phyloP scores from a whole-genome alignment of 768 basidiomycete genomes.

The Suillus alpinus region DNA sequence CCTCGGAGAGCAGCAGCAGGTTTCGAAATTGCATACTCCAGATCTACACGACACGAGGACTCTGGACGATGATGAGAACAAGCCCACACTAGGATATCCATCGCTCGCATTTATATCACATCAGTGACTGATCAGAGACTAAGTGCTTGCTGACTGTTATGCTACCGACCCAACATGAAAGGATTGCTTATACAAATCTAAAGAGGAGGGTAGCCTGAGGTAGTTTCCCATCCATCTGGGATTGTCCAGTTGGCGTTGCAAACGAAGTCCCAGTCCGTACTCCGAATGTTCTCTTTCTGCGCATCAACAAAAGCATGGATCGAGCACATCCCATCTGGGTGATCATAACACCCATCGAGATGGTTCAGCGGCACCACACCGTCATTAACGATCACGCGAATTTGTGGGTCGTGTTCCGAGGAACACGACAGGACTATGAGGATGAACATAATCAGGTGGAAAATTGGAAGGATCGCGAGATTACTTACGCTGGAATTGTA shows the following conservation, averaged over 20 bases:
- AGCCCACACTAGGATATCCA: too few relatives aligned
- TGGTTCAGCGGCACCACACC: constrained; percentile 74
- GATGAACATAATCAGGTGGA: background rate
- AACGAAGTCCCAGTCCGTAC: constrained; percentile 67
- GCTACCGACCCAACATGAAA: too few relatives aligned
- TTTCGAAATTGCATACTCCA: too few relatives aligned
- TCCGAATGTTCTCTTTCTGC: constrained; percentile 59
- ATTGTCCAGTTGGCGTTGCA: constrained; percentile 73
- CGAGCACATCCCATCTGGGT: constrained; percentile 75
- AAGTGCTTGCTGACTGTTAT: too few relatives aligned
- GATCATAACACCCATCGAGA: constrained; percentile 64
- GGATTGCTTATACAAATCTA: background rate
- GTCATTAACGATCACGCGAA: constrained; percentile 83
- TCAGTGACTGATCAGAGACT: too few relatives aligned
- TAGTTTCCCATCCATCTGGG: constrained; percentile 71
- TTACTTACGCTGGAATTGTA: constrained; percentile 79
- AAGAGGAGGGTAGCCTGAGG: constrained; percentile 60
- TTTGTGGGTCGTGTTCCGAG: constrained; percentile 50
- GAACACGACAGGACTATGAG: constrained; percentile 57
- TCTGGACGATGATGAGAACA: too few relatives aligned
- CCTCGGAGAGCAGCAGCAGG: too few relatives aligned
- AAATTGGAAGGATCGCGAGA: constrained; percentile 10
- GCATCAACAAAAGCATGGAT: constrained; percentile 67
- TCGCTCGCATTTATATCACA: too few relatives aligned
- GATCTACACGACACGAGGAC: too few relatives aligned